Conservation (phyloP, 2,329 filamentous ascomycete genomes). For the Drechslerella stenobrocha region DNA sequence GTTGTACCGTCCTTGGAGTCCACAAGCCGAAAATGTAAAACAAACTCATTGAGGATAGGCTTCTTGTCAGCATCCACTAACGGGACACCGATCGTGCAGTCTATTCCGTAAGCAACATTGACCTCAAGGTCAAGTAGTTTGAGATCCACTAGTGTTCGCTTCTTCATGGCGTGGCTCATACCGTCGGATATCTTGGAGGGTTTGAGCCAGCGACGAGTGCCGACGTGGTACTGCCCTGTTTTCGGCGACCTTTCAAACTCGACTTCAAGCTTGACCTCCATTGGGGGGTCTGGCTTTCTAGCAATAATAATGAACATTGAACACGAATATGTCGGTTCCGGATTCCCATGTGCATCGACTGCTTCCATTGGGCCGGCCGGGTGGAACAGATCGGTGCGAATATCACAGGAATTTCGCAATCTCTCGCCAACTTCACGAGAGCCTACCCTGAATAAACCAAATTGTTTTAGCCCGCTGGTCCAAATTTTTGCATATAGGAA, state of each 20-base stretch:
- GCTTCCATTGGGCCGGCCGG: constrained; percentile 7
- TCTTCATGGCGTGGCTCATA: constrained; percentile 22
- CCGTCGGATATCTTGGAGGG: constrained; percentile 17
- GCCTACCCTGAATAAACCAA: constrained; percentile 28
- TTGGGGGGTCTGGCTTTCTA: constrained; percentile 26
- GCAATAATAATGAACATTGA: constrained; percentile 35
- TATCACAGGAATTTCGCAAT: constrained; percentile 26
- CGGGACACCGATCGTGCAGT: constrained; percentile 46
- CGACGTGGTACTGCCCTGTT: constrained; percentile 43
- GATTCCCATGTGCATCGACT: constrained; percentile 9
- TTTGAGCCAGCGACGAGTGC: constrained; percentile 49
- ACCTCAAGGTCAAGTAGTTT: constrained; percentile 51
- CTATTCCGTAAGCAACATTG: constrained; percentile 51
- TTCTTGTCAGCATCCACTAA: constrained; percentile 49
- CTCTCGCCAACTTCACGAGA: constrained; percentile 26
- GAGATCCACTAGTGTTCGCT: constrained; percentile 49
- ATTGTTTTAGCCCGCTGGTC: background rate
- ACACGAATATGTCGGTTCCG: constrained; percentile 45
- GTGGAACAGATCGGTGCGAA: constrained; percentile 12
- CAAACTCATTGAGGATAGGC: constrained; percentile 51
- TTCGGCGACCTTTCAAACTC: constrained; percentile 48
- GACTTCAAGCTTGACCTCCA: constrained; percentile 49
- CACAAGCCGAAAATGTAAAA: constrained; percentile 49
- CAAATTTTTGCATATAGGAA: background rate
- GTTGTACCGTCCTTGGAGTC: constrained; percentile 45